These are phyloP conservation scores for Hypoxylon fuscum DNA, from an alignment of 495 filamentous ascomycete genomes.

Conservation along the genomic window DNA sequence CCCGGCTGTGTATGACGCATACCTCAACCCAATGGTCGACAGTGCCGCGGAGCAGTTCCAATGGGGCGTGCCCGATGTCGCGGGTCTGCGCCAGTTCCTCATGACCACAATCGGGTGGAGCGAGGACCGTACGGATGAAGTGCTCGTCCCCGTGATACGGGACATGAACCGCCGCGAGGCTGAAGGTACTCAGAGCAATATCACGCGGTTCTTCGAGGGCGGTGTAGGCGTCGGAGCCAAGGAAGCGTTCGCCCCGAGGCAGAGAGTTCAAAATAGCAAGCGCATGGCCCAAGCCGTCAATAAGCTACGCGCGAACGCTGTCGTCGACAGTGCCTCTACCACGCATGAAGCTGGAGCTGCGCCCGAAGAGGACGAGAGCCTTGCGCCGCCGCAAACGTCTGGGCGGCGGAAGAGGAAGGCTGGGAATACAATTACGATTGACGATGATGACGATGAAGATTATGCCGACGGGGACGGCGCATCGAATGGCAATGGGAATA, in stretches of 20 bases:
- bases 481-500: slow-evolving; percentile 4
- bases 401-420: slow-evolving; percentile 37
- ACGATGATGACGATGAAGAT: slow-evolving; percentile 42
- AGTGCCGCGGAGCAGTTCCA: slow-evolving; percentile 78
- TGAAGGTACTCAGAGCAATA: slow-evolving; percentile 95
- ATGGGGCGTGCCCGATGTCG: slow-evolving; percentile 95
- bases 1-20: slow-evolving; percentile 77
- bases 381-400: slow-evolving; percentile 6
- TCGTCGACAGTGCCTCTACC: slow-evolving; percentile 19
- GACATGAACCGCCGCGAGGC: slow-evolving; percentile 89
- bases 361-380: slow-evolving; percentile 31
- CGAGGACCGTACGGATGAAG: slow-evolving; percentile 89
- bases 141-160: slow-evolving; percentile 89
- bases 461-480: slow-evolving; percentile 30
- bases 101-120: slow-evolving; percentile 96
- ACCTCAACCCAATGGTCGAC: slow-evolving; percentile 87
- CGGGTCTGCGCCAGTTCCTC: slow-evolving; percentile 82
- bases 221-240: slow-evolving; percentile 51
- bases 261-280: slow-evolving; percentile 72
- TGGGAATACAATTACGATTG: slow-evolving; percentile 29
- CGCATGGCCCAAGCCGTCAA: slow-evolving; percentile 85
- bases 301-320: slow-evolving; percentile 62
- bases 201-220: slow-evolving; percentile 83
- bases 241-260: slow-evolving; percentile 82
- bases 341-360: background rate